These are phyloP conservation scores for Mucor indicus DNA, from an alignment of 371 early-diverging fungal species.

Conservation along the genomic window DNA sequence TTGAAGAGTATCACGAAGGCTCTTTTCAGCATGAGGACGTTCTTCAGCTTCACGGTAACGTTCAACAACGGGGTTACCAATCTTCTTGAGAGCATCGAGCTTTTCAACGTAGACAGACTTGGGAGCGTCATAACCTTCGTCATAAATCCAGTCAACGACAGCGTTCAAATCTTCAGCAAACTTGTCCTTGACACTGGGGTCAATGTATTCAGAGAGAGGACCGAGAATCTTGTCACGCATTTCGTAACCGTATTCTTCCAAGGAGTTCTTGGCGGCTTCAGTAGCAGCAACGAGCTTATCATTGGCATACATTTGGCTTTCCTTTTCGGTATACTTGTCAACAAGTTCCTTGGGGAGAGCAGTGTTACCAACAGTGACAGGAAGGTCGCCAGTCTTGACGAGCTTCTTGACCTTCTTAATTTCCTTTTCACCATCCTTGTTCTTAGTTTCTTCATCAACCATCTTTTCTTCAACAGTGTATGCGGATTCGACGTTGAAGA, in stretches of 20 bases:
- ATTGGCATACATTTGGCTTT: conserved; percentile 81
- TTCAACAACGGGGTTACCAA: conserved; percentile 80
- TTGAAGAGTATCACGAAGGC: conserved; percentile 76
- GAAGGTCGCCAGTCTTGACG: conserved; percentile 84
- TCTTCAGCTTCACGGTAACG: conserved; percentile 84
- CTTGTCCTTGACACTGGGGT: conserved; percentile 67
- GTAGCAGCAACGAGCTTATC: conserved; percentile 93
- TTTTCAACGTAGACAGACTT: conserved; percentile 87
- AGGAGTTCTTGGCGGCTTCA: conserved; percentile 89
- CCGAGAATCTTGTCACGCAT: conserved; percentile 82
- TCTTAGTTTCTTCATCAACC: conserved; percentile 65
- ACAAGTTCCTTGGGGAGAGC: conserved; percentile 57
- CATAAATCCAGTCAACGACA: conserved; percentile 97
- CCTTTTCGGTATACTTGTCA: conserved; percentile 67
- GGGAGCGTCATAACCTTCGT: conserved; percentile 91
- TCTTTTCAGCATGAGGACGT: conserved; percentile 79
- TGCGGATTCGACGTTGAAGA: conserved; percentile 82
- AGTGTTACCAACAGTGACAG: conserved; percentile 64
- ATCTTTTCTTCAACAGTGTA: conserved; percentile 87
- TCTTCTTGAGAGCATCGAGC: conserved; percentile 75
- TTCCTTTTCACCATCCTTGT: conserved; percentile 61
- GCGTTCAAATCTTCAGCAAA: conserved; percentile 71
- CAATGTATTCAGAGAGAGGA: conserved; percentile 71
- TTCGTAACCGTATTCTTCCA: conserved; percentile 98
- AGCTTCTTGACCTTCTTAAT: conserved; percentile 81